Evolutionary conservation across 2,329 filamentous ascomycete genomes (phyloP).

Genomic region (Botryotinia globosa): DNA sequence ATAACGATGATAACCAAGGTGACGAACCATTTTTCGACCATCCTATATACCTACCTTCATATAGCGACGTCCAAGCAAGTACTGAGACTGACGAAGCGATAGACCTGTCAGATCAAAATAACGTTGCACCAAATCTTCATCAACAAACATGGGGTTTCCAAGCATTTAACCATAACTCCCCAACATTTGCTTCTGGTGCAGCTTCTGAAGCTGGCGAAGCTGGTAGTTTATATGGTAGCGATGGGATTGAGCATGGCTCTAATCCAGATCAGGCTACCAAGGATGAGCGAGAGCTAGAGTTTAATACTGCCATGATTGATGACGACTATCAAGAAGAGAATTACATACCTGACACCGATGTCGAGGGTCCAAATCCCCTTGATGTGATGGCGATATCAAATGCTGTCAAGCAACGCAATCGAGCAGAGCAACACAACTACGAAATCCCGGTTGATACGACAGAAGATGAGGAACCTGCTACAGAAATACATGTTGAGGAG

Average conservation of each 20-base stretch:
- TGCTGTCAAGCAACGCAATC: not conserved
- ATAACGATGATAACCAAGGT: constrained; percentile 31
- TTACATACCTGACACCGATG: constrained; percentile 33
- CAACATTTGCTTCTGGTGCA: constrained; percentile 30
- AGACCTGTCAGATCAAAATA: constrained; percentile 29
- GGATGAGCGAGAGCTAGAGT: constrained; percentile 32
- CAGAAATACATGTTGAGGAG: constrained; percentile 39
- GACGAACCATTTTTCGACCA: constrained; percentile 19
- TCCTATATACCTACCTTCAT: constrained; percentile 26
- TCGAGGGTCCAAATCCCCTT: constrained; percentile 29
- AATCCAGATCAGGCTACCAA: constrained; percentile 30
- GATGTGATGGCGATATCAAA: constrained; percentile 9
- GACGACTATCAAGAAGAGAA: constrained; percentile 28
- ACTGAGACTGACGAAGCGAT: constrained; percentile 36
- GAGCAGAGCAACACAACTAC: constrained; percentile 3
- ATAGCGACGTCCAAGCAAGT: constrained; percentile 31
- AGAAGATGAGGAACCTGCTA: constrained; percentile 32
- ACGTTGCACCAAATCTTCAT: constrained; percentile 18
- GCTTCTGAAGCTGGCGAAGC: constrained; percentile 31
- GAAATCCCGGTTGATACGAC: constrained; percentile 23
- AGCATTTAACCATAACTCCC: constrained; percentile 18
- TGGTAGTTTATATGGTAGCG: constrained; percentile 27
- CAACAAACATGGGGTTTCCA: not conserved
- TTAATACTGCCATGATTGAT: constrained; percentile 28
- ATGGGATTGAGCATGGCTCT: constrained; percentile 36